Evolutionary conservation across 1,284 basidiomycete species (phyloP), one percentile per base, ranked within the genome.

Genomic region (Sanghuangporus baumii): DNA sequence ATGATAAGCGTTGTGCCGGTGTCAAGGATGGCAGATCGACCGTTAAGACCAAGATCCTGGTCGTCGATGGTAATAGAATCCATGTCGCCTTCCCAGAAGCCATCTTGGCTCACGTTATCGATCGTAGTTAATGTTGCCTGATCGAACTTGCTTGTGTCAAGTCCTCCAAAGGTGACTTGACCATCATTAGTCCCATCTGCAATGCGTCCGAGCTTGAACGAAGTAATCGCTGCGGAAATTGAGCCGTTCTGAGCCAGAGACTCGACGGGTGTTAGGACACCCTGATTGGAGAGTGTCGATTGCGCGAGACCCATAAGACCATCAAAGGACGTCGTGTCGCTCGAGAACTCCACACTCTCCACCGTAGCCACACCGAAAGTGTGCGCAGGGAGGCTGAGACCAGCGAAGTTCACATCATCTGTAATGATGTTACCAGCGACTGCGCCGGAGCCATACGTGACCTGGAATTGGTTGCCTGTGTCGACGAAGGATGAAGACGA

Each of bases 271-370:
- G 93, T 95, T 12, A 76, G 74, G 2, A 83, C 81, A 31, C 78
- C 68, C 69, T 94, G 85, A 66, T 89, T 74, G 34, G 90, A 91
- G 60, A 93, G 77, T 23, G 72, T 76, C 80, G 85, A 88, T 76
- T 83, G 83, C 54, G 91, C 90, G 67, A 94, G 79, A 64, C 93
- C 89, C 90, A 97, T 87, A 66, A 96, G 75, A 54, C 94, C 87
- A 72, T 95, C 93, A 67, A 93, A 93, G 0, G 85, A 79, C 38
- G 79, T 78, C 0, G 69, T 66, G 66, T 80, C 67, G 38, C 71
- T 72, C 1, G 85, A 78, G 72, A 93, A 93, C 57, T 93, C 84
- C 1, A 73, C 69, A 52, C 82, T 84, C 73, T 94, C 92, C 31
- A 71, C 62, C 2, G 75, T 78, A 7, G 89, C 84, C 34, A 88